phyloP scores from a whole-genome alignment of 1,284 basidiomycete species.

The Stygiomarasmius scandens region DNA sequence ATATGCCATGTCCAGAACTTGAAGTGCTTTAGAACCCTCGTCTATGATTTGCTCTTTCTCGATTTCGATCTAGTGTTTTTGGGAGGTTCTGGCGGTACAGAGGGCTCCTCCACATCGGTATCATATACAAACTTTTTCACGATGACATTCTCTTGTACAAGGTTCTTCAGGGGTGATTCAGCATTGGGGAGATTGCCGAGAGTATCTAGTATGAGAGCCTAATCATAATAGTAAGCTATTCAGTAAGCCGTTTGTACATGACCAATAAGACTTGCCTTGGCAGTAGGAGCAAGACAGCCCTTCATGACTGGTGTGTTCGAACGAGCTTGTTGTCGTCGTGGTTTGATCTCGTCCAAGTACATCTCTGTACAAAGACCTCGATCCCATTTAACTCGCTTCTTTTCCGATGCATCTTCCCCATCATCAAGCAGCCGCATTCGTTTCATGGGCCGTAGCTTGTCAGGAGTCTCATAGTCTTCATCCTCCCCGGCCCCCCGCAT shows the following conservation, averaged over 20 bases:
- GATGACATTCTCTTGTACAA: conserved; percentile 67
- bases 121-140: conserved; percentile 87
- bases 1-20: neutral
- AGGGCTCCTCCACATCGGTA: conserved; percentile 57
- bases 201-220: conserved; percentile 71
- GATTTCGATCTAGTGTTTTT: conserved; percentile 54
- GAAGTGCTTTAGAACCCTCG: no score
- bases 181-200: conserved; percentile 73
- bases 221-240: neutral
- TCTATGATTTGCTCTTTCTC: conserved; percentile 35
- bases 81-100: conserved; percentile 34
- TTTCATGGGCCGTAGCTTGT: conserved; percentile 29
- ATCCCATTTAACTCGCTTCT: conserved; percentile 80
- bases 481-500: conserved; percentile 76
- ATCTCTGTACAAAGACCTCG: conserved; percentile 63
- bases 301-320: conserved; percentile 49
- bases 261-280: conserved; percentile 54
- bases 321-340: conserved; percentile 43
- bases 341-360: conserved; percentile 61
- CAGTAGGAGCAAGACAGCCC: conserved; percentile 65
- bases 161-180: conserved; percentile 60
- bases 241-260: neutral
- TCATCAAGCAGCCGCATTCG: conserved; percentile 43
- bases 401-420: conserved; percentile 36
- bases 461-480: conserved; percentile 75